Evolutionary conservation across 805 yeast genomes (phyloP), one percentile per base, ranked within the genome.

Genomic region (Starmerella geochares): DNA sequence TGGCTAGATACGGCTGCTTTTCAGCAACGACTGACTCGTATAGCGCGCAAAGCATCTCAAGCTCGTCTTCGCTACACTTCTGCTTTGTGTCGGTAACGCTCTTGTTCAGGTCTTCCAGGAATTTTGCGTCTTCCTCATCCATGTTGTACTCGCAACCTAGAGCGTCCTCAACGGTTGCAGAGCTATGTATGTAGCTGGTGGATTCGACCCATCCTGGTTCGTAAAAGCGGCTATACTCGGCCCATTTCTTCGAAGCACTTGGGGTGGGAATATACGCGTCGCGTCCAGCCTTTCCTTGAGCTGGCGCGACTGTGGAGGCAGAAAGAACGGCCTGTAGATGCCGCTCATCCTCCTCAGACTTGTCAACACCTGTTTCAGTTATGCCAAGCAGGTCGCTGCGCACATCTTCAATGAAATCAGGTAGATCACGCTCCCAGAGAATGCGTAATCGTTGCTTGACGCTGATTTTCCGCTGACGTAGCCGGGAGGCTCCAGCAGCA

Each of bases 321-420:
- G 80, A 80, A 56, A 92, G 81, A 45, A 88, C 96, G 55, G 83
- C 86, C 65, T 90, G 95, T 54, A 92, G 73, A 76, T 92, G 98
- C 37, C 85, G 92, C 66, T 92, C 98, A 55, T 86, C 95, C 67
- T 92, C 98, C 67, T 92, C 98, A 58, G 84, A 86, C 65, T 92
- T 92, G 62, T 92, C 98, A 37, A 92, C 98, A 67, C 98, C 98
- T 6, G 97, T 90, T 61, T 92, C 98, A 39, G 92, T 77, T 19
- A 54, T 49, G 54, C 86, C 86, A 60, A 86, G 86, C 27, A 85
- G 68, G 55, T 90, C 96, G 38, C 97, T 78, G 64, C 83, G 94
- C 36, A 78, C 83, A 49, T 79, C 84, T 23, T 80, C 76, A 54
- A 87, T 95, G 40, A 81, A 64, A 56, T 83, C 83, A 0, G 95